These are phyloP conservation scores for Phlyctochytrium arcticum DNA, from an alignment of 192 early-diverging fungal genomes.

Conservation along the genomic window DNA sequence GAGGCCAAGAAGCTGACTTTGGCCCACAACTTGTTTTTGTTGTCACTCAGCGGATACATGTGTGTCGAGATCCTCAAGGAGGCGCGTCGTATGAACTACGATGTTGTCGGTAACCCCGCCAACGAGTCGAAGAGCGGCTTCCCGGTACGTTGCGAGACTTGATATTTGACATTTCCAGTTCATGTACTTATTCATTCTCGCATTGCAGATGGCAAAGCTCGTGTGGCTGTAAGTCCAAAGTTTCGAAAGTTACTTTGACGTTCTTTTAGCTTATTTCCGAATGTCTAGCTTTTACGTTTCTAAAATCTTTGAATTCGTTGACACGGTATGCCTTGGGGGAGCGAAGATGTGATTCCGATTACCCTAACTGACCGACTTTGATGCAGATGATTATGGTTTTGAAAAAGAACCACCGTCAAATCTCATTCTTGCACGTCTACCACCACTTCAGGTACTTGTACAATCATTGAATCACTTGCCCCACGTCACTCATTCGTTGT, in stretches of 20 bases:
- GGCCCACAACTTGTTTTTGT: conserved; percentile 54
- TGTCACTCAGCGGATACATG: conserved; percentile 57
- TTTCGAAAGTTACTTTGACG: too few relatives aligned
- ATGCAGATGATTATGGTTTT: conserved; percentile 57
- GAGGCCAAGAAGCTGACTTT: conserved; percentile 45
- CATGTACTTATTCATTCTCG: not conserved
- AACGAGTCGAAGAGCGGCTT: conserved; percentile 45
- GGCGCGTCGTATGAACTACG: conserved; percentile 42
- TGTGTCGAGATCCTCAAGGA: conserved; percentile 42
- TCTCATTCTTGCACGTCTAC: conserved; percentile 64
- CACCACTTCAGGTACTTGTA: conserved; percentile 37
- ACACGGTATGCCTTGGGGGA: conserved; percentile 38
- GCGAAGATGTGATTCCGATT: not conserved
- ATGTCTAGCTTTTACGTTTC: conserved; percentile 58
- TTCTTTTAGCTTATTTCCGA: too few relatives aligned
- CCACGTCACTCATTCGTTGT: too few relatives aligned
- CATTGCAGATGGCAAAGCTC: conserved; percentile 54
- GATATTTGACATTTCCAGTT: not conserved
- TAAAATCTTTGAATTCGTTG: conserved; percentile 60
- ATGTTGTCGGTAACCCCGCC: conserved; percentile 48
- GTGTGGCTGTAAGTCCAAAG: conserved; percentile 41
- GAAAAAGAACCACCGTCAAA: conserved; percentile 66
- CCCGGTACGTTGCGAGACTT: not conserved
- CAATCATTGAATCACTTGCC: not conserved
- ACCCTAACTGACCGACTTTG: not conserved